Base-by-base conservation (phyloP, 129 eudicot genomes). In the Kitagawia praeruptora region DNA sequence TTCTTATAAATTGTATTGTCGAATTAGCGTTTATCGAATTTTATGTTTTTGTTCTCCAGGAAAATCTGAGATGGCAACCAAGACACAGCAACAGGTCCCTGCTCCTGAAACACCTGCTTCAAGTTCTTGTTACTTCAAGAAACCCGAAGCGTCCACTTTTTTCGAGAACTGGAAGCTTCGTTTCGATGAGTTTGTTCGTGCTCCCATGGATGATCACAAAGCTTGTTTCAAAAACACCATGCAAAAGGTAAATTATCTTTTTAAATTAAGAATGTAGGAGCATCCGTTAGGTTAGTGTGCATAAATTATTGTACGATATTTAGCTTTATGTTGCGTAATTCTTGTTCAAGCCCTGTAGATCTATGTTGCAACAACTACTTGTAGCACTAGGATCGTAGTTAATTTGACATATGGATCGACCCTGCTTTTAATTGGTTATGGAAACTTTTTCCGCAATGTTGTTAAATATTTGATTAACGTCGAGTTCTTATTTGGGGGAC, bases 121-220 rank as follows among this genome's bases (percentile, higher is more conserved):
- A 2, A 8, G 14, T 28, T 66, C 72, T 0, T 66, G 72, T 31
- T 66, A 66, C 41, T 27, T 27, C 40, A 66, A 66, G 41, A 66
- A 66, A 66, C 40, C 72, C 40, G 72, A 28, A 31, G 72, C 39
- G 13, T 11, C 72, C 1, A 31, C 40, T 13, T 66, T 27, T 66
- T 28, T 66, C 40, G 41, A 66, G 21, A 34, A 66, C 40, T 3
- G 31, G 1, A 66, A 27, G 39, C 40, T 27, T 66, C 40, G 39
- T 66, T 66, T 66, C 40, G 72, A 89, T 75, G 97, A 89, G 70
- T 91, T 91, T 49, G 70, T 89, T 44, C 63, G 86, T 80, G 92
- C 97, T 84, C 88, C 93, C 48, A 84, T 91, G 93, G 97, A 89
- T 75, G 93, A 91, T 66, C 97, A 91, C 81, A 87, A 84, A 78